phyloP scores from a whole-genome alignment of 2,329 filamentous ascomycete species.

The Anthostomella pinea region DNA sequence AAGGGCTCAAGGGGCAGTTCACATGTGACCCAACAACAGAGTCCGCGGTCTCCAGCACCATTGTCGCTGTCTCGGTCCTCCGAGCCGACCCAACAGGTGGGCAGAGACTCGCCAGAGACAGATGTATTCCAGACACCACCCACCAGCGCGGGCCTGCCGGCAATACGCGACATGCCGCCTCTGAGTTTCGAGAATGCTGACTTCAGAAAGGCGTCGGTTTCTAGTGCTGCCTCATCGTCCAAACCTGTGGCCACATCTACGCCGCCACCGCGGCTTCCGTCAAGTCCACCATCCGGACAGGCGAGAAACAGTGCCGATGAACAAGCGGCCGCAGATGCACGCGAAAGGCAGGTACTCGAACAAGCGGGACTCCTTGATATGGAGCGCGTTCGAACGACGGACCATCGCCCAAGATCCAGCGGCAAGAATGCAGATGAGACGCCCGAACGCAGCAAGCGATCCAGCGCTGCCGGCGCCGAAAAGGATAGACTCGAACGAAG shows the following conservation, averaged over 20 bases:
- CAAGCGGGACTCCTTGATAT: slow-evolving; percentile 63
- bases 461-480: slow-evolving; percentile 32
- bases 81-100: slow-evolving; percentile 28
- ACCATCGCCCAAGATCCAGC: slow-evolving; percentile 40
- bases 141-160: slow-evolving; percentile 36
- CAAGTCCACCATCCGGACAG: slow-evolving; percentile 30
- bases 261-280: slow-evolving; percentile 30
- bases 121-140: slow-evolving; percentile 51
- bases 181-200: slow-evolving; percentile 34
- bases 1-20: slow-evolving; percentile 36
- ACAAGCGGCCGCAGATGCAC: slow-evolving; percentile 57
- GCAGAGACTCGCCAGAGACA: slow-evolving; percentile 37
- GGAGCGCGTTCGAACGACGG: slow-evolving; percentile 38
- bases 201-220: slow-evolving; percentile 42
- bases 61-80: slow-evolving; percentile 32
- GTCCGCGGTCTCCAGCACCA: slow-evolving; percentile 35
- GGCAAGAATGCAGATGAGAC: slow-evolving; percentile 41
- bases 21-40: slow-evolving; percentile 33
- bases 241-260: slow-evolving; percentile 32
- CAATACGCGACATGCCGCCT: slow-evolving; percentile 41
- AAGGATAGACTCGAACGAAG: slow-evolving; percentile 55
- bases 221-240: slow-evolving; percentile 41
- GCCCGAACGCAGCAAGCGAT: slow-evolving; percentile 36
- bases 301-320: slow-evolving; percentile 32
- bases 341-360: slow-evolving; percentile 64